Evolutionary conservation across 2,329 filamentous ascomycete species (phyloP).

Genomic region (Aureobasidium sp.): DNA sequence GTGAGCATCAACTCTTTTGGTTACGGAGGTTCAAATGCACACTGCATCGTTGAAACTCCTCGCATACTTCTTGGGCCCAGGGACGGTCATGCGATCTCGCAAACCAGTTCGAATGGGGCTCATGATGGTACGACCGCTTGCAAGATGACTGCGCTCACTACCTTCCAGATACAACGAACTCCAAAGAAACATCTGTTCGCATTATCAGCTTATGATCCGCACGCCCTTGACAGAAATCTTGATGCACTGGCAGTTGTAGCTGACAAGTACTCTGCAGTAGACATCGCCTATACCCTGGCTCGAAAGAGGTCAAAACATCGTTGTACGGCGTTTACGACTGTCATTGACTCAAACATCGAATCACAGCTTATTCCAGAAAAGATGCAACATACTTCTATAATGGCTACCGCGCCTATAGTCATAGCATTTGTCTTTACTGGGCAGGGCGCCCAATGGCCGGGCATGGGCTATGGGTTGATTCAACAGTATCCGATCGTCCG

Average conservation of each 20-base stretch:
- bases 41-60: slow-evolving; percentile 12
- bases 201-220: not conserved
- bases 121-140: too few species aligned
- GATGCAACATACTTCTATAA: not conserved
- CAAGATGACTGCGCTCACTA: too few species aligned
- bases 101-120: not conserved
- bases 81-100: not conserved
- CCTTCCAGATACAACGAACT: not conserved
- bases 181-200: not conserved
- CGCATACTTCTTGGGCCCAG: not conserved
- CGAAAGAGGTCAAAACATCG: not conserved
- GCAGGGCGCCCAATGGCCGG: slow-evolving; percentile 27
- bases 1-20: slow-evolving; percentile 19
- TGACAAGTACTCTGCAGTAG: not conserved
- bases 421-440: slow-evolving; percentile 25
- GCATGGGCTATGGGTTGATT: slow-evolving; percentile 16
- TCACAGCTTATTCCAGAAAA: not conserved
- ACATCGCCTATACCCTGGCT: not conserved
- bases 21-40: slow-evolving; percentile 21
- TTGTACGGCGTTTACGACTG: not conserved
- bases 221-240: not conserved
- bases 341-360: not conserved
- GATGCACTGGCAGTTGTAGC: not conserved
- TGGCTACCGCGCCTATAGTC: not conserved
- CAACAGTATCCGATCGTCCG: not conserved